These are phyloP conservation scores for Rhodomyrtus tomentosa DNA, from an alignment of 345 rosid genomes.

Conservation along the genomic window DNA sequence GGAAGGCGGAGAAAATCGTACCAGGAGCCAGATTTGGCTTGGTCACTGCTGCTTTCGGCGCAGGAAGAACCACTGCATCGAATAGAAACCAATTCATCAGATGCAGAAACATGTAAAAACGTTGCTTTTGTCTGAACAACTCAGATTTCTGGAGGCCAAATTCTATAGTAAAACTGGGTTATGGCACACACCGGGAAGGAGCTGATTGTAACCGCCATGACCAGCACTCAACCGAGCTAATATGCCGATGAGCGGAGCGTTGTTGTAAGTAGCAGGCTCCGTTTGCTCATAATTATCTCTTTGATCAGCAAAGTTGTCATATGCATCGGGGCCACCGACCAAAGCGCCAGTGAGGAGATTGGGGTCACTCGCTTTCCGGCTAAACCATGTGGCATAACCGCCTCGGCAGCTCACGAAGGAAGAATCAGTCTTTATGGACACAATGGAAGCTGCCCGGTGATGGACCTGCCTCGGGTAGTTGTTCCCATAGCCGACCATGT, in stretches of 20 bases:
- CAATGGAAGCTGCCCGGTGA: conserved; percentile 89
- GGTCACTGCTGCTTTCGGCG: conserved; percentile 22
- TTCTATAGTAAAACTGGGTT: neutral
- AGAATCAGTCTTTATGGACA: conserved; percentile 57
- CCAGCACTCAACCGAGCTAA: conserved; percentile 74
- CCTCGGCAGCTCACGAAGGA: conserved; percentile 76
- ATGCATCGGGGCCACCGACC: conserved; percentile 96
- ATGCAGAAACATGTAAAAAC: neutral
- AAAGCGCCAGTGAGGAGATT: conserved; percentile 87
- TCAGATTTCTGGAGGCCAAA: neutral
- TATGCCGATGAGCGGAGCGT: conserved; percentile 87
- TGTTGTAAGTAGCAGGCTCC: conserved; percentile 98
- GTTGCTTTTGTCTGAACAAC: neutral
- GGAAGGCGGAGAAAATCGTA: conserved; percentile 3
- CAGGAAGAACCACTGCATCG: conserved; percentile 40
- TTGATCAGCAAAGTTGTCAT: conserved; percentile 83
- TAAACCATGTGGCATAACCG: conserved; percentile 87
- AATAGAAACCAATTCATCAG: neutral
- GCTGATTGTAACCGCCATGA: conserved; percentile 64
- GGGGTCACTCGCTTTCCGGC: conserved; percentile 71
- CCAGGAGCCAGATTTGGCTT: conserved; percentile 56
- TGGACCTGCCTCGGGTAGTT: conserved; percentile 87
- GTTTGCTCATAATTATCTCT: conserved; percentile 96
- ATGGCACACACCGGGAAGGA: conserved; percentile 61
- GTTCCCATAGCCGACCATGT: conserved; percentile 97